Evolutionary conservation across 1,139 yeast species (phyloP).

Genomic region (Saccharomyces pastorianus): DNA sequence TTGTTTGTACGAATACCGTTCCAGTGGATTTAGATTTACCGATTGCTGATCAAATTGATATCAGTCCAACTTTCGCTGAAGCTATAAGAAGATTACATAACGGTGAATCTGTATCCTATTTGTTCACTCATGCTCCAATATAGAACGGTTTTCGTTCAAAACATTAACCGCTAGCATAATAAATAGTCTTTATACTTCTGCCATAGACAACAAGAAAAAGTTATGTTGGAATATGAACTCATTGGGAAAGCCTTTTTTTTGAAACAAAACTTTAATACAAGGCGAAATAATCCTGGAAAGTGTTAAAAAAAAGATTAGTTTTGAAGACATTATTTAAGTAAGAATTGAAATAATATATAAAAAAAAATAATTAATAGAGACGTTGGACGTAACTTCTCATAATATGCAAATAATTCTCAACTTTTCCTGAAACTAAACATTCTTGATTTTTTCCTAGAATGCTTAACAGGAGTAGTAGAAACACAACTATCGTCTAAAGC

Average conservation of each 20-base stretch:
- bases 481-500: background rate
- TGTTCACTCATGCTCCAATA: conserved; percentile 45
- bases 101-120: conserved; percentile 74
- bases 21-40: conserved; percentile 58
- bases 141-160: too few relatives aligned
- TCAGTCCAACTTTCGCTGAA: conserved; percentile 67
- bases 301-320: background rate
- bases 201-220: too few relatives aligned
- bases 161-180: too few relatives aligned
- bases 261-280: too few relatives aligned
- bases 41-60: conserved; percentile 59
- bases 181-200: too few relatives aligned
- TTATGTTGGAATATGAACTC: too few relatives aligned
- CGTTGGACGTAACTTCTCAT: background rate
- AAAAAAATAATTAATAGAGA: background rate
- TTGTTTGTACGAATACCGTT: conserved; percentile 69
- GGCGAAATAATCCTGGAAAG: too few relatives aligned
- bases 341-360: background rate
- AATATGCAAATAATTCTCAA: background rate
- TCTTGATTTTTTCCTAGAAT: conserved; percentile 11
- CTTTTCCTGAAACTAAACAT: conserved; percentile 18
- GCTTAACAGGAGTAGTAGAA: background rate
- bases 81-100: conserved; percentile 74
- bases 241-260: too few relatives aligned
- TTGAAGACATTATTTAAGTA: background rate